A percentile compares a stretch with the other conserved stretches of the same genome.
Conservation (phyloP, 768 basidiomycete genomes). For the Serendipita sp. region DNA sequence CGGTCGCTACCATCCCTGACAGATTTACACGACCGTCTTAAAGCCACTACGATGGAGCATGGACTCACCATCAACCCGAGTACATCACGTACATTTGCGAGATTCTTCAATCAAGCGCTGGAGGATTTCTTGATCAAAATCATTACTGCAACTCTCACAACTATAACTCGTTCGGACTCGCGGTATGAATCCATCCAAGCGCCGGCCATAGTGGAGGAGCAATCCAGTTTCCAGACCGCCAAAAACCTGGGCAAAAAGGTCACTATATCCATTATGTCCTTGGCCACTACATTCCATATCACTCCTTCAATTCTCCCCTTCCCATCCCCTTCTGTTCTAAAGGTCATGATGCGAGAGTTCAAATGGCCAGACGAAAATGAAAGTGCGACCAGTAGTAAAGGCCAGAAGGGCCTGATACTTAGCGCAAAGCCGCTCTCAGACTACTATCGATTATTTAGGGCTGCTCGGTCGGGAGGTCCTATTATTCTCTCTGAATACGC, state of each 20-base stretch:
- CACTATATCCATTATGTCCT: background rate
- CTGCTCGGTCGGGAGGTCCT: background rate
- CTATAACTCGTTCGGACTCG: slow-evolving; percentile 3
- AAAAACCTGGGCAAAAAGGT: background rate
- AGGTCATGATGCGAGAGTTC: slow-evolving; percentile 6
- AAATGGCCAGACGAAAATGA: slow-evolving; percentile 3
- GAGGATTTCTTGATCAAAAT: slow-evolving; percentile 2
- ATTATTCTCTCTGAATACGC: background rate
- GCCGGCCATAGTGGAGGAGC: background rate
- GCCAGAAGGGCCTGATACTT: background rate
- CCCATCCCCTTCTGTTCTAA: background rate
- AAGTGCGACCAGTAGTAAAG: background rate
- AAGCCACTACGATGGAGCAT: background rate
- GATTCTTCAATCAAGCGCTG: slow-evolving; percentile 4
- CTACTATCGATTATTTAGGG: background rate
- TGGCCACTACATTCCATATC: background rate
- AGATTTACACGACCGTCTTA: background rate
- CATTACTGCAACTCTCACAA: slow-evolving; percentile 3
- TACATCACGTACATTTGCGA: background rate
- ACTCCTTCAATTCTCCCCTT: background rate
- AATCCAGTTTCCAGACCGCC: background rate
- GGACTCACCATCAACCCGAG: background rate
- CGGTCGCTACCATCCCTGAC: background rate
- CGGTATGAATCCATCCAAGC: background rate
- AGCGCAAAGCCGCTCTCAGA: background rate